A percentile compares a stretch with the other conserved stretches of the same genome.
Evolutionary conservation across 345 rosid species (phyloP).

Genomic region (Aurinia saxatilis): DNA sequence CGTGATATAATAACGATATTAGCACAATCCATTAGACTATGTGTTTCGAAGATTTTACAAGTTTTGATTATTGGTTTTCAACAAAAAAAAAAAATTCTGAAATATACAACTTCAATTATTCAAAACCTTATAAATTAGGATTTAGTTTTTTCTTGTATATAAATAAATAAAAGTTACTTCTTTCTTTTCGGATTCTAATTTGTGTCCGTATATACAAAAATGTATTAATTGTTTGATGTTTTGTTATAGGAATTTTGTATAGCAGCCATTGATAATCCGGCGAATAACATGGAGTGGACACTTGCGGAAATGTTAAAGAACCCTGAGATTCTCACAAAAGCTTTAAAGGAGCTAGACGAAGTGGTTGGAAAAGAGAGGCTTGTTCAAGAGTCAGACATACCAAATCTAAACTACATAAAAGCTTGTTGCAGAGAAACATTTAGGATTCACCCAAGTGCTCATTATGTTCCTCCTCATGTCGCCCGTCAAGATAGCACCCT

Average conservation of each 20-base stretch:
- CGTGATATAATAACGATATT: no score
- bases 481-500: slow-evolving; percentile 27
- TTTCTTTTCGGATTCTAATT: neutral
- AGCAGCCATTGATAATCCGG: slow-evolving; percentile 40
- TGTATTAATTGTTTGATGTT: neutral
- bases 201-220: no score
- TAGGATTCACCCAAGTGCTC: slow-evolving; percentile 37
- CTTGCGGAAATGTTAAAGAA: slow-evolving; percentile 42
- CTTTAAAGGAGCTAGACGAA: slow-evolving; percentile 34
- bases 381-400: slow-evolving; percentile 45
- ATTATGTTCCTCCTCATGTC: slow-evolving; percentile 30
- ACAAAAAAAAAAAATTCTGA: no score
- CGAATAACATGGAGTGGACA: slow-evolving; percentile 41
- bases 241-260: slow-evolving; percentile 32
- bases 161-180: no score
- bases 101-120: no score
- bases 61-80: no score
- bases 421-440: slow-evolving; percentile 44
- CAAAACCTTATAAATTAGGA: no score
- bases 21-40: no score
- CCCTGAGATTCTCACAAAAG: slow-evolving; percentile 24
- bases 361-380: slow-evolving; percentile 42
- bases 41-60: no score
- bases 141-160: no score
- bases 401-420: slow-evolving; percentile 35